Evolutionary conservation across 768 basidiomycete species (phyloP), one percentile per base, ranked within the genome.

Genomic region (Hygrophorus pudorinus): DNA sequence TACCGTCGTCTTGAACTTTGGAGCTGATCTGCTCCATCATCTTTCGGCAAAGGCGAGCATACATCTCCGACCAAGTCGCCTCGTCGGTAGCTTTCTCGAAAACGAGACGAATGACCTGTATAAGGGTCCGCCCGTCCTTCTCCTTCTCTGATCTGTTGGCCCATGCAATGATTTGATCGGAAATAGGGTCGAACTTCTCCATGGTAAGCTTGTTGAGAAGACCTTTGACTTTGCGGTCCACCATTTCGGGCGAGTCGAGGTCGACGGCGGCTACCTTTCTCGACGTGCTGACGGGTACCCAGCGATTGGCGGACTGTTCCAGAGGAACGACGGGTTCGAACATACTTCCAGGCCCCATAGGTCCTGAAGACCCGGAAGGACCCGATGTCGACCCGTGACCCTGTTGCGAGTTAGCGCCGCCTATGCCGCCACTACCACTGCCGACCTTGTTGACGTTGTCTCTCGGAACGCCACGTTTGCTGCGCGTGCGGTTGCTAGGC

Each of bases 31-130:
- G 79, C 65, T 92, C 89, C 85, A 93, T 88, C 79, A 97, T 85
- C 75, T 91, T 88, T 52, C 89, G 73, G 60, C 93, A 97, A 31
- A 99, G 70, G 27, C 86, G 81, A 24, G 94, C 94, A 61, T 99
- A 97, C 90, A 97, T 97, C 69, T 89, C 85, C 2, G 89, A 93
- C 85, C 89, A 93, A 7, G 81, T 78, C 34, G 89, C 89, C 61
- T 96, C 93, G 61, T 96, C 92, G 5, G 89, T 96, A 8, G 92
- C 93, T 72, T 93, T 96, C 64, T 96, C 94, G 62, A 96, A 97
- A 27, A 97, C 87, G 42, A 96, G 81, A 46, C 84, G 79, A 63
- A 96, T 97, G 59, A 98, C 94, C 55, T 92, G 88, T 53, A 94
- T 94, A 48, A 97, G 78, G 3, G 92, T 94, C 51, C 85, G 79